A percentile compares a stretch with the other conserved stretches of the same genome.
phyloP scores from a whole-genome alignment of 768 basidiomycete genomes.

The Hygrophorus russula region DNA sequence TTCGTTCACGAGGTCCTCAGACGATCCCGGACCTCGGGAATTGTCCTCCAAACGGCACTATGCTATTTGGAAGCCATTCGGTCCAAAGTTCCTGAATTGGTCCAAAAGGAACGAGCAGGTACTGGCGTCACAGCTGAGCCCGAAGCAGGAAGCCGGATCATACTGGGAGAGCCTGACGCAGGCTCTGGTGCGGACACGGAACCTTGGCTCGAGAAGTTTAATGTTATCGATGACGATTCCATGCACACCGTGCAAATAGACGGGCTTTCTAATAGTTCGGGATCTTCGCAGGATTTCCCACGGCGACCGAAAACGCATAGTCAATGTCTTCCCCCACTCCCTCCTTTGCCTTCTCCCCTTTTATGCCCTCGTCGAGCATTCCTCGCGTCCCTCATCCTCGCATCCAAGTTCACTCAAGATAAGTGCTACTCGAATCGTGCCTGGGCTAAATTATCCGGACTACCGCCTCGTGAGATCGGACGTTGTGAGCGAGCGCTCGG shows the following conservation, averaged over 20 bases:
- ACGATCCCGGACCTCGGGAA: slow-evolving; percentile 75
- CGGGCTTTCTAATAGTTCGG: not conserved
- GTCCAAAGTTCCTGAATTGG: slow-evolving; percentile 52
- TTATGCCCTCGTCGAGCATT: slow-evolving; percentile 85
- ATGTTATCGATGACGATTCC: no score
- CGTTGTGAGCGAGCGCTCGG: slow-evolving; percentile 84
- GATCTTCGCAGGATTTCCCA: slow-evolving; percentile 2
- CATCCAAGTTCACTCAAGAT: slow-evolving; percentile 89
- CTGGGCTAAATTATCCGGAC: slow-evolving; percentile 90
- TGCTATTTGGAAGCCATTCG: slow-evolving; percentile 86
- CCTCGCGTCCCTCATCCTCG: slow-evolving; percentile 78
- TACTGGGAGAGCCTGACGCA: slow-evolving; percentile 22
- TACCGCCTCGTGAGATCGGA: slow-evolving; percentile 77
- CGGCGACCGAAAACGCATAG: slow-evolving; percentile 11
- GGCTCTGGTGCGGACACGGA: not conserved
- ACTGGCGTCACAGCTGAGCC: slow-evolving; percentile 28
- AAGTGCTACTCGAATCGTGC: slow-evolving; percentile 89
- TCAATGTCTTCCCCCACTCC: slow-evolving; percentile 14
- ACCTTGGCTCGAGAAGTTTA: not conserved
- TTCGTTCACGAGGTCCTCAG: slow-evolving; percentile 87
- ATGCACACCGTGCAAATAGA: no score
- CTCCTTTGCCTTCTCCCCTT: slow-evolving; percentile 62
- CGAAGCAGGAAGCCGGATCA: slow-evolving; percentile 31
- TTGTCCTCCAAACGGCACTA: slow-evolving; percentile 76
- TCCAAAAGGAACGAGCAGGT: slow-evolving; percentile 36